Evolutionary conservation across 192 early-diverging fungal species (phyloP).

Genomic region (Radiomyces spectabilis): DNA sequence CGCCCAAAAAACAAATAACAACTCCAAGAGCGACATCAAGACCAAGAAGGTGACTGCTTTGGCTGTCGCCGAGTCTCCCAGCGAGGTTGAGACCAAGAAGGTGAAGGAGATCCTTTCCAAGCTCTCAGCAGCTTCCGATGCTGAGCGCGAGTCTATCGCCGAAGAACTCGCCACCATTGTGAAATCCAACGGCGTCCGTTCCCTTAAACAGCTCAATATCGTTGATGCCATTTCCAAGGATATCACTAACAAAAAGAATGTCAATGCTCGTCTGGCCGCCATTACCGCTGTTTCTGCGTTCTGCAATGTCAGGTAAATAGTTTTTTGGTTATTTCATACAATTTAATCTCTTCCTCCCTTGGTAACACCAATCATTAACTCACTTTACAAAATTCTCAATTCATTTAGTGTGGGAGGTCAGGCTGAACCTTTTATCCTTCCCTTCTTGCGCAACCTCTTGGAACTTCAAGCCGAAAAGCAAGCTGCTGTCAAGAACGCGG

Average conservation of each 20-base stretch:
- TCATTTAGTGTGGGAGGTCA: conserved; percentile 1
- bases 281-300: conserved; percentile 51
- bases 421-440: conserved; percentile 61
- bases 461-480: conserved; percentile 53
- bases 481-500: conserved; percentile 32
- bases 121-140: conserved; percentile 21
- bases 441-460: conserved; percentile 54
- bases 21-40: conserved; percentile 14
- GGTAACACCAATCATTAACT: too few species aligned
- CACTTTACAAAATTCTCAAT: too few species aligned
- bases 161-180: conserved; percentile 20
- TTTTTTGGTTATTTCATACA: too few species aligned
- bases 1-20: too few species aligned
- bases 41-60: conserved; percentile 22
- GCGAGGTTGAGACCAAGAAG: conserved; percentile 18
- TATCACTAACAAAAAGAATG: conserved; percentile 63
- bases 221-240: conserved; percentile 50
- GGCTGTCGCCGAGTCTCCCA: conserved; percentile 13
- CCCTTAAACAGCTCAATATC: conserved; percentile 51
- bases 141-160: conserved; percentile 16
- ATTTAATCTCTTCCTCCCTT: too few species aligned
- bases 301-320: too few species aligned
- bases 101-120: conserved; percentile 23
- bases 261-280: conserved; percentile 54
- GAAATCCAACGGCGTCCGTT: conserved; percentile 51